Evolutionary conservation across 2,329 filamentous ascomycete genomes (phyloP), one percentile per base, ranked within the genome.

Genomic region (Nemania abortiva): DNA sequence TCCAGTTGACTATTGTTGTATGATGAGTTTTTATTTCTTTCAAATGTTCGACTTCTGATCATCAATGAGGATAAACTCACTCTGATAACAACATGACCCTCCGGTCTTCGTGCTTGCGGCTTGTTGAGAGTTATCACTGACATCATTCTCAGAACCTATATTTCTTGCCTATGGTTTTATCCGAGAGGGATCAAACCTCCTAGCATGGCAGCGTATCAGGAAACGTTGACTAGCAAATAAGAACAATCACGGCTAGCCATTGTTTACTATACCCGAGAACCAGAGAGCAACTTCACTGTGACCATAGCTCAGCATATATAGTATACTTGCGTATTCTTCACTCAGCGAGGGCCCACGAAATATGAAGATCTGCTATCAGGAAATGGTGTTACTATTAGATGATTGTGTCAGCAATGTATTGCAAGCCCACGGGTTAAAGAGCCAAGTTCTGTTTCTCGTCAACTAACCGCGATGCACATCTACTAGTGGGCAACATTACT

Each of bases 1-100:
- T 31, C 31, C 20, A 22, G 15, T 4, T 20, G n/a, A 20, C 42
- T 13, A 47, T 11, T 56, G 58, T 70, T 70, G 6, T 53, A 68
- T 77, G 76, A 77, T 77, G 76, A 77, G 71, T 60, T 71, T 58
- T 73, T 71, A 71, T 70, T 72, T 72, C 59, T 72, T 72, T 70
- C 65, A 77, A 77, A 76, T 77, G 76, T 77, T 77, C 76, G 76
- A 77, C 76, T 77, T 75, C 75, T 77, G 75, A 75, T 71, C 59
- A 74, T 74, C 70, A 71, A 72, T 77, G 76, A 75, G 71, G 76
- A 77, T 60, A 75, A 65, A 70, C 64, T 29, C 47, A 75, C 72
- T 76, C 75, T 77, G 75, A 77, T 73, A 70, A 55, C 20, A 56
- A 34, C 50, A 68, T 45, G 3, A 20, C 22, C 9, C 24, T 20